These are phyloP conservation scores for Eucalyptus lansdowneana DNA, from an alignment of 345 rosid genomes.

Conservation along the genomic window DNA sequence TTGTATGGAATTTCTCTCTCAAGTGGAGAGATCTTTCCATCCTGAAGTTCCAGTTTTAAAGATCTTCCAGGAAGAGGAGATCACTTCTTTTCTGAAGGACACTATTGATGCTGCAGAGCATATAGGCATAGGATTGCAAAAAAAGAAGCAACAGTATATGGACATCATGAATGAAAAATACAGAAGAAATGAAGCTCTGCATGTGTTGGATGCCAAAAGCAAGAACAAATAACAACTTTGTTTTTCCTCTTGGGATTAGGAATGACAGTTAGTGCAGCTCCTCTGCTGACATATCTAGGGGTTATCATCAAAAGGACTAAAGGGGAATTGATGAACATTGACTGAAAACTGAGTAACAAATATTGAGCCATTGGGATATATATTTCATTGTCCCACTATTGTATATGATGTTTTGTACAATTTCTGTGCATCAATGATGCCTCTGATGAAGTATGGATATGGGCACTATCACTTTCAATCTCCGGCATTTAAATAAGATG, in stretches of 20 bases:
- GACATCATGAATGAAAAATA: neutral
- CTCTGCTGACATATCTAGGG: neutral
- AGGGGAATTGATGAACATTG: neutral
- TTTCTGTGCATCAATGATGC: neutral
- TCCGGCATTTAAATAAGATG: neutral
- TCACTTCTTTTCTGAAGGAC: neutral
- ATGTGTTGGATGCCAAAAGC: neutral
- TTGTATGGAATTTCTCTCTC: neutral
- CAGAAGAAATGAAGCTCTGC: neutral
- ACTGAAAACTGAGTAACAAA: neutral
- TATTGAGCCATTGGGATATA: neutral
- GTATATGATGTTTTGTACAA: neutral
- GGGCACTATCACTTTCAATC: neutral
- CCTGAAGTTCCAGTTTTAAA: neutral
- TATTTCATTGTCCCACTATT: neutral
- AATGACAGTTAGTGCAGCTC: neutral
- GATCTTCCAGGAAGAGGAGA: neutral
- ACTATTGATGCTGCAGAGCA: neutral
- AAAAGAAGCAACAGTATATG: neutral
- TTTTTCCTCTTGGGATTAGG: neutral
- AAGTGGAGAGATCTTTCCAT: neutral
- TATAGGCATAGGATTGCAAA: neutral
- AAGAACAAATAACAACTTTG: neutral
- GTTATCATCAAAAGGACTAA: neutral
- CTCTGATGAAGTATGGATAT: neutral